Evolutionary conservation across 2,329 filamentous ascomycete genomes (phyloP).

Genomic region (Cordyceps militaris): DNA sequence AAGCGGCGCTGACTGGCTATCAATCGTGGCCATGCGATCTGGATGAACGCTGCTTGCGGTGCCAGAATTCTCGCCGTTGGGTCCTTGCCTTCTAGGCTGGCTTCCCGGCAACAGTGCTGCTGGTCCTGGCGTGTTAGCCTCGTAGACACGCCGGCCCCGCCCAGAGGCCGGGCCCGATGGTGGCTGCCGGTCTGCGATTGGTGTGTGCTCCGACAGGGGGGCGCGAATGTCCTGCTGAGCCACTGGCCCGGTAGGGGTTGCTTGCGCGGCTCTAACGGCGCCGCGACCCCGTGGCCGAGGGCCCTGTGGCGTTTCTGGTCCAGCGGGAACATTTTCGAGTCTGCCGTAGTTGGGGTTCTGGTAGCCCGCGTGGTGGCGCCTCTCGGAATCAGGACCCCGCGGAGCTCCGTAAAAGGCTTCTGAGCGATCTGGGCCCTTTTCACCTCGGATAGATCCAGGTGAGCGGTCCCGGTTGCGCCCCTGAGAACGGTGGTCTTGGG

Average conservation of each 20-base stretch:
- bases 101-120: constrained; percentile 34
- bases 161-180: constrained; percentile 48
- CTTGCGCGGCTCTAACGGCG: constrained; percentile 30
- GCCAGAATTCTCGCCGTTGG: constrained; percentile 20
- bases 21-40: constrained; percentile 43
- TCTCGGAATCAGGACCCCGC: constrained; percentile 40
- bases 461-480: constrained; percentile 29
- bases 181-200: constrained; percentile 44
- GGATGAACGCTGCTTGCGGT: constrained; percentile 37
- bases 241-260: constrained; percentile 29
- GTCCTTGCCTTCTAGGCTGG: constrained; percentile 29
- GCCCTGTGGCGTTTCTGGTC: constrained; percentile 46
- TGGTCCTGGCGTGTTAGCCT: constrained; percentile 27
- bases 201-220: constrained; percentile 31
- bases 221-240: constrained; percentile 38
- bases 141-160: constrained; percentile 39
- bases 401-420: constrained; percentile 30
- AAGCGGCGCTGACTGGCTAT: not conserved
- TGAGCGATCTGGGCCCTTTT: constrained; percentile 34
- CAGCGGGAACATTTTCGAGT: constrained; percentile 45
- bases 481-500: constrained; percentile 29
- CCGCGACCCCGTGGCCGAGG: constrained; percentile 45
- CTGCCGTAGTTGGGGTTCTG: constrained; percentile 58
- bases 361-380: constrained; percentile 35
- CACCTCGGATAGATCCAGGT: constrained; percentile 16